phyloP scores from a whole-genome alignment of 169 alveolate species.

The Eimeria necatrix region DNA sequence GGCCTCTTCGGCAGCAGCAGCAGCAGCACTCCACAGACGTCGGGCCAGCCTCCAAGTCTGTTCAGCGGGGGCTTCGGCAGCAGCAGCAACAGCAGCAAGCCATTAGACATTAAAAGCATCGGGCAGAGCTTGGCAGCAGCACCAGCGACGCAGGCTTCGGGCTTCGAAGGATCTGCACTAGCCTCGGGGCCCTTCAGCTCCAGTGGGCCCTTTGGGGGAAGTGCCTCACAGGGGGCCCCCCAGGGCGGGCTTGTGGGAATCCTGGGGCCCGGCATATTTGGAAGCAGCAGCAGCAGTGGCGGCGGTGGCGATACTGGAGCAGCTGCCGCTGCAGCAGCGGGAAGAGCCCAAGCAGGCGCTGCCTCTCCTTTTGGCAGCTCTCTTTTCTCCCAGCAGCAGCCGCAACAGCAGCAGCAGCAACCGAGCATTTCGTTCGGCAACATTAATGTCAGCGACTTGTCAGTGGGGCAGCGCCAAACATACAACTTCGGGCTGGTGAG shows the following conservation, averaged over 20 bases:
- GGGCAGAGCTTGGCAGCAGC: conserved; percentile 36
- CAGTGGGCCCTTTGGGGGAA: conserved; percentile 5
- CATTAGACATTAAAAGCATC: conserved; percentile 25
- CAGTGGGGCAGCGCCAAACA: conserved; percentile 49
- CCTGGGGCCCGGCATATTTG: background rate
- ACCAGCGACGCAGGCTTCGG: conserved; percentile 4
- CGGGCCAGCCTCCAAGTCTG: background rate
- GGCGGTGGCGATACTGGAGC: conserved; percentile 37
- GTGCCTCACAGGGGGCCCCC: conserved; percentile 2
- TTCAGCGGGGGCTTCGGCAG: conserved; percentile 20
- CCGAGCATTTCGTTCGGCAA: conserved; percentile 39
- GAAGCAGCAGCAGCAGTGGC: conserved; percentile 50
- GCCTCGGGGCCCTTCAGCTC: conserved; percentile 46
- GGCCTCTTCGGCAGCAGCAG: conserved; percentile 40
- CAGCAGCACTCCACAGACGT: background rate
- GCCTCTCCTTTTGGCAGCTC: conserved; percentile 33
- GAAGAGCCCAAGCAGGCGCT: background rate
- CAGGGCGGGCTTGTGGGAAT: conserved; percentile 24
- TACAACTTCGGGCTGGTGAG: conserved; percentile 68
- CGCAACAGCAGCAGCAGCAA: conserved; percentile 71
- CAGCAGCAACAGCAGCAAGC: conserved; percentile 60
- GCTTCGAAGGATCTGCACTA: conserved; percentile 37
- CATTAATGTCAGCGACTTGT: conserved; percentile 37
- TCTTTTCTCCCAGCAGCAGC: conserved; percentile 18
- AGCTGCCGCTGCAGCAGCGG: background rate